Evolutionary conservation across 345 rosid species (phyloP), one percentile per base, ranked within the genome.

Genomic region (Combretum micranthum): DNA sequence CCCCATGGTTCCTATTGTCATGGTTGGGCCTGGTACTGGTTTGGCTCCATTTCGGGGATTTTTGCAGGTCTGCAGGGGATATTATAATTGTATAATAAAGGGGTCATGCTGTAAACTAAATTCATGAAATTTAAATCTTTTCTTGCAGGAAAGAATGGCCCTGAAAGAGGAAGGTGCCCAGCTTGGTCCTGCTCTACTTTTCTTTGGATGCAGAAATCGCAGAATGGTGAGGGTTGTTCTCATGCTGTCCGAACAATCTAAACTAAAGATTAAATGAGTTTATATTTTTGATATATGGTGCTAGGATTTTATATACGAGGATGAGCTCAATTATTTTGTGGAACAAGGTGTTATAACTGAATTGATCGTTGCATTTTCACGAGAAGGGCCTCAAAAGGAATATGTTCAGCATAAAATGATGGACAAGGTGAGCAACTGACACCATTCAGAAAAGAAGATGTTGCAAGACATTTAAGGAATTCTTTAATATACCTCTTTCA

Each of bases 1-100:
- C 71, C 49, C 83, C 59, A 79, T 77, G 49, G 85, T 87, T 52
- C 97, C 97, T 25, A 68, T 94, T 59, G 76, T 94, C 62, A 90
- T 94, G 96, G 76, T 94, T 70, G 99, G 97, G 68, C 97, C 99
- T 56, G 97, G 97, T 50, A 88, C 97, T 56, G 99, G 99, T 26
- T 76, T 87, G 69, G 97, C 99, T 77, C 99, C 97, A 52, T 94
- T 94, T 73, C 81, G 99, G 73, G 99, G 97, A 49, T 94, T 94
- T 76, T 85, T 90, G 65, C 99, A 85, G 86, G 93, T 85, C 20
- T 23, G 19, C 20, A 43, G 25, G 18, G 21, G 23, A 10, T 21
- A 18, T 43, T 26, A 23, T 17, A 8, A 19, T 9, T 13, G 25
- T 43, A 23, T 18, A 12, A 0, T 48, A 15, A 14, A 44, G 25